phyloP scores from a whole-genome alignment of 2,329 filamentous ascomycete species.

The Calcarisporium arbuscula region DNA sequence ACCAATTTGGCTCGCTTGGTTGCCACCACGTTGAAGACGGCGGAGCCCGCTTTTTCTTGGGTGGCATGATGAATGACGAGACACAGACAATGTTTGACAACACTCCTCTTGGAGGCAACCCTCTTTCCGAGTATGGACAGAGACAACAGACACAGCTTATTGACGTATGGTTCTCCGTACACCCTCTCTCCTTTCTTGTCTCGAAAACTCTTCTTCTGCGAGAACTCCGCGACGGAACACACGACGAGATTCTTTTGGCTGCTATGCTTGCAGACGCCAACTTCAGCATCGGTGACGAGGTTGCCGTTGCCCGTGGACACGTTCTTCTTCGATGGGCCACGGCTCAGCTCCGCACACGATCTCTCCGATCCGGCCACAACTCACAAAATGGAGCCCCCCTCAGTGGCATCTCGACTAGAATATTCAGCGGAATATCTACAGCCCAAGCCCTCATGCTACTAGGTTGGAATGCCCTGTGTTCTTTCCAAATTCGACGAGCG shows the following conservation, averaged over 20 bases:
- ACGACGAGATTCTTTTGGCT: conserved; percentile 32
- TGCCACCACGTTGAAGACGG: conserved; percentile 20
- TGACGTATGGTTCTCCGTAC: conserved; percentile 34
- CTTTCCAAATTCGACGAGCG: conserved; percentile 23
- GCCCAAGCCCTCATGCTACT: conserved; percentile 28
- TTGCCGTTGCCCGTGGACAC: conserved; percentile 20
- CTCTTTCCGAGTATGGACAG: conserved; percentile 22
- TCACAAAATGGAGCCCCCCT: conserved; percentile 14
- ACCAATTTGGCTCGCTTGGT: conserved; percentile 24
- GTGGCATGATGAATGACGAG: conserved; percentile 20
- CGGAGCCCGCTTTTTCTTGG: conserved; percentile 19
- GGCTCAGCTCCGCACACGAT: conserved; percentile 23
- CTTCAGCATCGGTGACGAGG: conserved; percentile 23
- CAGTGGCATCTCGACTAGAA: conserved; percentile 23
- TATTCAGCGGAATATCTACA: conserved; percentile 25
- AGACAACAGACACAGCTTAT: conserved; percentile 29
- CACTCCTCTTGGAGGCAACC: conserved; percentile 14
- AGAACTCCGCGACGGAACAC: conserved; percentile 29
- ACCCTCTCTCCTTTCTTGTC: conserved; percentile 32
- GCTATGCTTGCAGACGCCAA: conserved; percentile 32
- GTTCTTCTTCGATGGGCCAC: conserved; percentile 27
- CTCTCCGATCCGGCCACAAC: conserved; percentile 13
- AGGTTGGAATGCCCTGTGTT: conserved; percentile 29
- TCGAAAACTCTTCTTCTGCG: conserved; percentile 34
- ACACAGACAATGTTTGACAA: conserved; percentile 25